Evolutionary conservation across 78 protist species (phyloP).

Genomic region (Neovahlkampfia damariscottae): DNA sequence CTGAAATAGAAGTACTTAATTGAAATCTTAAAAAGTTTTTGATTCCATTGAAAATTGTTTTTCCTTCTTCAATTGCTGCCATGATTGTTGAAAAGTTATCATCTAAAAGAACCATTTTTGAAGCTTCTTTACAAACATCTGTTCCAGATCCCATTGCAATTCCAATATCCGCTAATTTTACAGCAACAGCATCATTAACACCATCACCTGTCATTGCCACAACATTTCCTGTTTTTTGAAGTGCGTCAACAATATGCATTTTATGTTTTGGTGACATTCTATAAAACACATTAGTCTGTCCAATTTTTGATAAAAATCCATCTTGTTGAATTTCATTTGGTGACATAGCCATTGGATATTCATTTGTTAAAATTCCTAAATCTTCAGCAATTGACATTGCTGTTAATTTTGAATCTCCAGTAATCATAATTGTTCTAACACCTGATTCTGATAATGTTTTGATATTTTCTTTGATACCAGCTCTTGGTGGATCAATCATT

Average conservation of each 20-base stretch:
- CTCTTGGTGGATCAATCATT: slow-evolving; percentile 67
- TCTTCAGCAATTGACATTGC: slow-evolving; percentile 52
- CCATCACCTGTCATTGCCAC: slow-evolving; percentile 79
- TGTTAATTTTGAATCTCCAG: slow-evolving; percentile 71
- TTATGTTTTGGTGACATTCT: slow-evolving; percentile 63
- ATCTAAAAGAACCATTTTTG: slow-evolving; percentile 84
- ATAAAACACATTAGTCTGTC: slow-evolving; percentile 58
- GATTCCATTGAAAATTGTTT: slow-evolving; percentile 58
- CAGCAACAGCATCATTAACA: slow-evolving; percentile 96
- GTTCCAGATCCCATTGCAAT: slow-evolving; percentile 74
- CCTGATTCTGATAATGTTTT: slow-evolving; percentile 45
- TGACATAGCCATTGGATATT: no score
- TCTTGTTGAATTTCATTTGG: slow-evolving; percentile 48
- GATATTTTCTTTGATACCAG: slow-evolving; percentile 44
- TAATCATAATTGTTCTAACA: slow-evolving; percentile 62
- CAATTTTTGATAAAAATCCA: slow-evolving; percentile 92
- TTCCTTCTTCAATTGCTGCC: slow-evolving; percentile 74
- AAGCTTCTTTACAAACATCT: slow-evolving; percentile 67
- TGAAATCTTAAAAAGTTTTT: slow-evolving; percentile 66
- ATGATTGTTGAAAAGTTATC: slow-evolving; percentile 97
- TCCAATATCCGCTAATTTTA: slow-evolving; percentile 89
- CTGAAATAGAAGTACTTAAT: slow-evolving; percentile 65
- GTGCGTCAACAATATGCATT: slow-evolving; percentile 35
- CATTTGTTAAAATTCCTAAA: slow-evolving; percentile 45
- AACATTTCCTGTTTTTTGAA: slow-evolving; percentile 29